Base-by-base conservation (phyloP, 23 red algal species). In the Gracilariopsis chorda region DNA sequence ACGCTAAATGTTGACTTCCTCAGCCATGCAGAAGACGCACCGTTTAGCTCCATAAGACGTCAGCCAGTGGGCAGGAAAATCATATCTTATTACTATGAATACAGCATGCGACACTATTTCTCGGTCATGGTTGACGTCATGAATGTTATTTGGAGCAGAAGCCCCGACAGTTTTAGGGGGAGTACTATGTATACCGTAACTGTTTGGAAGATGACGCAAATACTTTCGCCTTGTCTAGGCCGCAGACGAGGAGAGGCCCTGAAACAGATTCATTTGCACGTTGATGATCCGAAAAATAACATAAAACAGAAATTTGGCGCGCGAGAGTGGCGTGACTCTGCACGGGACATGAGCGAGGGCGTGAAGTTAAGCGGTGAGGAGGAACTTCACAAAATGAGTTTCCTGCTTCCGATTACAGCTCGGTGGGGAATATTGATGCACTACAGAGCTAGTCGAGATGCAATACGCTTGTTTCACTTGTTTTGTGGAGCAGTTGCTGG, bases 61-160 rank as follows among this genome's bases (percentile, higher is more conserved):
- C 29, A 19, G 3, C 16, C 53, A 49, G 41, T 19, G 7, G 52
- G 49, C 9, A 58, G 47, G 14, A 44, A 36, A 59, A 59, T 44
- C 32, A 49, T 58, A 59, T 81, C 47, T 33, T 81, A n/a, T 19
- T 37, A 59, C 52, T 59, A 81, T 32, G 77, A 81, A 17, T 81
- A 58, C 33, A 3, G 11, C 5, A 51, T 81, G 36, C 77, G 13
- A 25, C 77, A n/a, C 12, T 81, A 81, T 32, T 20, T 34, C 35
- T 81, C 49, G 2, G 77, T 59, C 35, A 81, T 81, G 52, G 3
- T 81, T 1, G 77, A 81, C 49, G 3, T 81, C 12, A 81, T 81
- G n/a, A 81, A 7, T n/a, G 20, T 32, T 7, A 59, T 81, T 7
- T 39, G 48, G 48, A 51, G 48, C 32, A 32, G 77, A 28, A 49